phyloP scores from a whole-genome alignment of 345 rosid species.

The Hypericum perforatum region DNA sequence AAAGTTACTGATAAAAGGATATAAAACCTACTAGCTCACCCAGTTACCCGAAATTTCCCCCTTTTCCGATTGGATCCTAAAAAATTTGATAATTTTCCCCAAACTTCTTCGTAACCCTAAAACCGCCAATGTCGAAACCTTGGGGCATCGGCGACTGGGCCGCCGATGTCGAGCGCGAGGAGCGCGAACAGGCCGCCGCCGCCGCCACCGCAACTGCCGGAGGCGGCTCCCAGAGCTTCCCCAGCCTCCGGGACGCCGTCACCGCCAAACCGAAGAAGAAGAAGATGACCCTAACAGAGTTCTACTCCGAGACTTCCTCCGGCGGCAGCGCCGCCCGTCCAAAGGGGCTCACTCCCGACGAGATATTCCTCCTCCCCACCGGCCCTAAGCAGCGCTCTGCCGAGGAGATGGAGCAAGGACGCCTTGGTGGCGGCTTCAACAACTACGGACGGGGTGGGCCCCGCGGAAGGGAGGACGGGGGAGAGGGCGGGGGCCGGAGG shows the following conservation, averaged over 20 bases:
- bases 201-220: conserved; percentile 16
- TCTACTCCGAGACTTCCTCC: conserved; percentile 25
- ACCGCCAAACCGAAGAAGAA: conserved; percentile 69
- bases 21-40: too few relatives aligned
- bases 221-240: conserved; percentile 51
- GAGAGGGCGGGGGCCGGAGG: conserved; percentile 47
- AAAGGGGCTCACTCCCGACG: conserved; percentile 57
- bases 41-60: not conserved
- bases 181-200: conserved; percentile 29
- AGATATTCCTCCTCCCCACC: conserved; percentile 77
- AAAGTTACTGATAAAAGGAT: too few relatives aligned
- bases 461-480: conserved; percentile 36
- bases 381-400: conserved; percentile 88
- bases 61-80: conserved; percentile 15
- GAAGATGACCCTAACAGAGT: conserved; percentile 67
- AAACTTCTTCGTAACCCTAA: too few relatives aligned
- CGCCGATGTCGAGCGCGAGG: conserved; percentile 79
- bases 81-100: not conserved
- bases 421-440: conserved; percentile 78
- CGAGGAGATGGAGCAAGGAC: conserved; percentile 76
- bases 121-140: conserved; percentile 40
- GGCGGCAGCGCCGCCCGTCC: conserved; percentile 8
- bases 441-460: conserved; percentile 44
- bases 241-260: conserved; percentile 65
- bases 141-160: conserved; percentile 98